Base-by-base conservation (phyloP, 2,329 filamentous ascomycete genomes). In the Xylariaceae sp. region DNA sequence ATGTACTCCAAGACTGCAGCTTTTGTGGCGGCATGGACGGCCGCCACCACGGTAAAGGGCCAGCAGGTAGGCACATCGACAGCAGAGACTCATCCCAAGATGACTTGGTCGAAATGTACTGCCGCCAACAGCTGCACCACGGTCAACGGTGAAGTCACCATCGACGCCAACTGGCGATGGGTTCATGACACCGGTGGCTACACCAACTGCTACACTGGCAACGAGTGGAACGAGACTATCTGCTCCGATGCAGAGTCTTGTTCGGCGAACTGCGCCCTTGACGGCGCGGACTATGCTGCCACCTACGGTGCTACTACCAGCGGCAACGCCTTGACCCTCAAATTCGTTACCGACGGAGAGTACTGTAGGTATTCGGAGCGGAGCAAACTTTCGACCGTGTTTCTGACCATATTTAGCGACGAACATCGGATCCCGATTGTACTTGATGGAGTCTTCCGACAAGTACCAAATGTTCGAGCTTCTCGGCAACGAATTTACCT, bases 401-500 rank as follows among this genome's bases (percentile, higher is more conserved):
- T 39, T 40, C 42, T 45, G 41, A 48, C 50, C 33, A 48, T 12
- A 5, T 7, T 41, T 42, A 63, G 60, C 60, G 12, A 66, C 62
- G 52, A 73, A 73, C 55, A 60, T 72, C 44, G 69, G 69, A 13
- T 68, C 79, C n/a, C 75, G 82, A 57, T 64, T 82, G 39, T 86
- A 83, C 65, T 72, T 85, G 53, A 75, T 85, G 70, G 73, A 74
- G 56, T 70, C 75, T 48, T 76, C 78, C 46, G 73, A 71, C 56
- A 76, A 75, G 48, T 86, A 86, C 65, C 67, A 83, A 67, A 74
- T 78, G 60, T 79, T 85, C 69, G 73, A 79, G 51, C 71, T 84
- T 48, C 72, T 78, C 47, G 79, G 79, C 68, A 73, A 80, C 61
- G 82, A 86, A 64, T 79, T 86, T 66, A 81, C 79, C 31, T 84